Conservation (phyloP, 2,329 filamentous ascomycete genomes). For the Microascus cirrosus region DNA sequence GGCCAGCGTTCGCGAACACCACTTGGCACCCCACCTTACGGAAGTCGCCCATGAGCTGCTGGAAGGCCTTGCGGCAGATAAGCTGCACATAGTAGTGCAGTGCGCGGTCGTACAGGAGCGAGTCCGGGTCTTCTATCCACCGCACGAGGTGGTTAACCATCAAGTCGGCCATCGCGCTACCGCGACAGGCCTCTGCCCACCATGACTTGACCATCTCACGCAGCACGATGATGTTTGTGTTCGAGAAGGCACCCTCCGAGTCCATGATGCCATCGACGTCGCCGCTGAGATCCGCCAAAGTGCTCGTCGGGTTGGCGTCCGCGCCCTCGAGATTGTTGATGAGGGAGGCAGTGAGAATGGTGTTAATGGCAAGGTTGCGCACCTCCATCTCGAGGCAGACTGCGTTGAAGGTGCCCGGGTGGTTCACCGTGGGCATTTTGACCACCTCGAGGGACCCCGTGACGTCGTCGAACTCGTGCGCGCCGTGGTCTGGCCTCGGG, state of each 20-base stretch:
- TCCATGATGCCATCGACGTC: slow-evolving; percentile 30
- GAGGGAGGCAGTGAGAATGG: slow-evolving; percentile 87
- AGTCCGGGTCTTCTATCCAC: slow-evolving; percentile 90
- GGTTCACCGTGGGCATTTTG: slow-evolving; percentile 87
- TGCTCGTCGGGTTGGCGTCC: slow-evolving; percentile 78
- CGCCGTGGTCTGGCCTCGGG: slow-evolving; percentile 84
- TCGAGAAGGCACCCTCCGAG: slow-evolving; percentile 61
- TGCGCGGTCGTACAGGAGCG: slow-evolving; percentile 88
- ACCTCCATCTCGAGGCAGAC: slow-evolving; percentile 94
- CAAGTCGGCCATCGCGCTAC: slow-evolving; percentile 89
- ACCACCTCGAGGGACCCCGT: slow-evolving; percentile 73
- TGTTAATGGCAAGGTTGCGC: slow-evolving; percentile 93
- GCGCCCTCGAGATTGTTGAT: slow-evolving; percentile 93
- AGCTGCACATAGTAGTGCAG: slow-evolving; percentile 97
- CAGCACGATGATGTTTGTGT: slow-evolving; percentile 78
- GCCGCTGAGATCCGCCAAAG: slow-evolving; percentile 54
- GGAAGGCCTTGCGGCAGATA: slow-evolving; percentile 94
- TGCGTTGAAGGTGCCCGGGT: slow-evolving; percentile 84
- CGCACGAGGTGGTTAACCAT: slow-evolving; percentile 95
- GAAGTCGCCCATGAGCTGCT: slow-evolving; percentile 96
- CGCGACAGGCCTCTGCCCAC: slow-evolving; percentile 90
- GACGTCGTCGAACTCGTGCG: slow-evolving; percentile 88
- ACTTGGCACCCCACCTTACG: slow-evolving; percentile 88
- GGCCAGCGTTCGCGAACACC: slow-evolving; percentile 85
- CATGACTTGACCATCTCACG: slow-evolving; percentile 98